A percentile compares a stretch with the other conserved stretches of the same genome.
Evolutionary conservation across 345 rosid species (phyloP).

Genomic region (Combretum micranthum): DNA sequence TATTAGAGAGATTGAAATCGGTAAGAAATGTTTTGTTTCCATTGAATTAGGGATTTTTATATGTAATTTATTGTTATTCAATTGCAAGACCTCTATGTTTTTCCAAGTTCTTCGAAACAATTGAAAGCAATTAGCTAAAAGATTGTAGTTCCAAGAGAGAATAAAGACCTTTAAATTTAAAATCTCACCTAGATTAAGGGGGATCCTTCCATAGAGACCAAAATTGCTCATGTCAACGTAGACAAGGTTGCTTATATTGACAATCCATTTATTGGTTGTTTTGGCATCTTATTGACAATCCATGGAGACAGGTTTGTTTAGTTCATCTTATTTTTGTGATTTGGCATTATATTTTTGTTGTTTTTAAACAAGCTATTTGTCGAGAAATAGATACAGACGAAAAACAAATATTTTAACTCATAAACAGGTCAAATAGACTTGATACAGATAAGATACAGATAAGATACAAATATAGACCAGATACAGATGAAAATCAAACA

Average conservation of each 20-base stretch:
- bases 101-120: conserved; percentile 30
- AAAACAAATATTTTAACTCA: too few species aligned
- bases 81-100: conserved; percentile 23
- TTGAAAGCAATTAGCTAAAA: conserved; percentile 31
- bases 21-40: conserved; percentile 35
- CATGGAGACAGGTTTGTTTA: too few species aligned
- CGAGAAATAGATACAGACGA: too few species aligned
- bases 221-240: conserved; percentile 9
- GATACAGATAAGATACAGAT: too few species aligned
- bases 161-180: conserved; percentile 22
- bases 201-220: conserved; percentile 30
- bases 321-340: too few species aligned
- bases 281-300: too few species aligned
- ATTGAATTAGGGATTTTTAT: conserved; percentile 33
- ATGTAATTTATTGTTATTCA: conserved; percentile 22
- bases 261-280: conserved; percentile 29
- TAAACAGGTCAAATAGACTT: too few species aligned
- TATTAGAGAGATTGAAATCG: conserved; percentile 16
- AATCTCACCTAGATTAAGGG: conserved; percentile 27
- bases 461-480: too few species aligned
- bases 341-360: too few species aligned
- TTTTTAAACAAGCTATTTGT: too few species aligned
- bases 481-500: conserved; percentile 27
- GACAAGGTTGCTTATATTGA: conserved; percentile 24
- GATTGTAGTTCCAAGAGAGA: conserved; percentile 23